These are phyloP conservation scores for Trametes punicea DNA, from an alignment of 768 basidiomycete genomes.

Conservation along the genomic window DNA sequence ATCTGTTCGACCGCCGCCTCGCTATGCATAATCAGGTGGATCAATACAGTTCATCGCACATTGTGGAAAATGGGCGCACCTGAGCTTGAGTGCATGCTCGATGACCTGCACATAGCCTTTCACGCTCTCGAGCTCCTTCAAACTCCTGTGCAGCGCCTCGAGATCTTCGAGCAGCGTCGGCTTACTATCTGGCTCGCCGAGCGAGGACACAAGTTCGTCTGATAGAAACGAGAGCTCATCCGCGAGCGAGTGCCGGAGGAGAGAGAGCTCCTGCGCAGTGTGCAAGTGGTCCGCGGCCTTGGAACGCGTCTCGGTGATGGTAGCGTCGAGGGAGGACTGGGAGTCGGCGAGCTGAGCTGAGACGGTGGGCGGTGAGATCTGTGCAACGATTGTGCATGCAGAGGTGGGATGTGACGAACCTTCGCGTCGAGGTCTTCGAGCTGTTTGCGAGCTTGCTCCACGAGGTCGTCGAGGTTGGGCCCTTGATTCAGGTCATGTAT, in stretches of 20 bases:
- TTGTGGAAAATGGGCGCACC: conserved; percentile 42
- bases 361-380: conserved; percentile 24
- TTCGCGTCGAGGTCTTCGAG: conserved; percentile 26
- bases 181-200: conserved; percentile 43
- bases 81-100: conserved; percentile 64
- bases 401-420: conserved; percentile 32
- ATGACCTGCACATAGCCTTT: conserved; percentile 74
- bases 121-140: conserved; percentile 76
- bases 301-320: conserved; percentile 48
- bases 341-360: conserved; percentile 60
- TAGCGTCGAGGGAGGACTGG: conserved; percentile 40
- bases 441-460: conserved; percentile 40
- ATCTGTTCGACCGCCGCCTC: conserved; percentile 58
- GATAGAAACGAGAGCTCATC: conserved; percentile 75
- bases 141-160: conserved; percentile 69
- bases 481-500: conserved; percentile 30
- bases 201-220: conserved; percentile 57
- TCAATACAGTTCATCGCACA: neutral
- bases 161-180: conserved; percentile 79
- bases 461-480: conserved; percentile 48
- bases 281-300: conserved; percentile 49
- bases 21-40: conserved; percentile 33
- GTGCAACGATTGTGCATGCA: neutral
- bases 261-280: conserved; percentile 69
- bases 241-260: conserved; percentile 71